These are phyloP conservation scores for Dendrocalamus latiflorus DNA, from an alignment of 202 grass and related monocot genomes.

Conservation along the genomic window DNA sequence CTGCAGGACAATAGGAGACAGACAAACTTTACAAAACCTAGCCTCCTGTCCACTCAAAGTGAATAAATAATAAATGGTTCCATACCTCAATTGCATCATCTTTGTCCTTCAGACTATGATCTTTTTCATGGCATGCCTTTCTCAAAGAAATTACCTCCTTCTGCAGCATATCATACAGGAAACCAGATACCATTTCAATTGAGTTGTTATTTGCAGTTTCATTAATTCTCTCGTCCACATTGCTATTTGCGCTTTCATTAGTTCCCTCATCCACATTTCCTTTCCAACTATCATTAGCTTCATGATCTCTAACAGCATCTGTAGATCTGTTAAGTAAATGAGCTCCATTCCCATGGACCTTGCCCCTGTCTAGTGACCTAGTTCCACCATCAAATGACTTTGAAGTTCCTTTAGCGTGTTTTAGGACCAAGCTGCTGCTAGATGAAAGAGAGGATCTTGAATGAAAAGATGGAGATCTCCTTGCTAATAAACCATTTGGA, in stretches of 20 bases:
- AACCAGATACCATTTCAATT: slow-evolving; percentile 65
- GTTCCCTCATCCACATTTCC: slow-evolving; percentile 40
- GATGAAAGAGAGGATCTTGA: slow-evolving; percentile 78
- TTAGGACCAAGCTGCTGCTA: slow-evolving; percentile 72
- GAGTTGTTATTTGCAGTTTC: slow-evolving; percentile 46
- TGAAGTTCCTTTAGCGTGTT: slow-evolving; percentile 76
- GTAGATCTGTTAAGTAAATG: slow-evolving; percentile 78
- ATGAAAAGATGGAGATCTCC: slow-evolving; percentile 87
- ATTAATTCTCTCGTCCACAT: slow-evolving; percentile 36
- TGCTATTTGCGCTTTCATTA: slow-evolving; percentile 34
- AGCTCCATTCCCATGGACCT: slow-evolving; percentile 56
- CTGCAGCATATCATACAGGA: slow-evolving; percentile 92
- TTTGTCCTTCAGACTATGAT: slow-evolving; percentile 86
- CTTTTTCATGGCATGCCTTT: slow-evolving; percentile 86
- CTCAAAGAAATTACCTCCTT: slow-evolving; percentile 88
- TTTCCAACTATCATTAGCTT: slow-evolving; percentile 52
- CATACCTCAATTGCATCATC: slow-evolving; percentile 85
- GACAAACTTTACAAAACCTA: slow-evolving; percentile 16
- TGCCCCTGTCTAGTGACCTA: slow-evolving; percentile 63
- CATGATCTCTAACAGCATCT: slow-evolving; percentile 59
- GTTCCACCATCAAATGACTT: slow-evolving; percentile 98
- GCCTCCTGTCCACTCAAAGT: neutral
- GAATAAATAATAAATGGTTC: slow-evolving; percentile 22
- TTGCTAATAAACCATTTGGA: slow-evolving; percentile 58
- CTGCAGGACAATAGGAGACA: slow-evolving; percentile 28